phyloP scores from a whole-genome alignment of 2,329 filamentous ascomycete species.

The Pseudogymnoascus sp. region DNA sequence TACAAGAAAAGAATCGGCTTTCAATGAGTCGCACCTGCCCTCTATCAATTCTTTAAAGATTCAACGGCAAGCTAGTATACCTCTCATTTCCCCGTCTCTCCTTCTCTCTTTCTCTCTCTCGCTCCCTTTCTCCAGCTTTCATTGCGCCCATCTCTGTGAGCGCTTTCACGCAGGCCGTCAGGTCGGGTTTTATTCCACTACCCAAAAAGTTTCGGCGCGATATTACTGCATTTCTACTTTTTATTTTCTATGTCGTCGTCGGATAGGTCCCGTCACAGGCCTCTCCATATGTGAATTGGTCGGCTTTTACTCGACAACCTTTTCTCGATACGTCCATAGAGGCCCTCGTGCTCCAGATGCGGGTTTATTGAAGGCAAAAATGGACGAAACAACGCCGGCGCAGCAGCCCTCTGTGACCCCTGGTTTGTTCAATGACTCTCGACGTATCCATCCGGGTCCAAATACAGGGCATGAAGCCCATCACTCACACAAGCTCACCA shows the following conservation, averaged over 20 bases:
- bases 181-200: slow-evolving; percentile 2
- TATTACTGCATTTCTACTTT: not conserved
- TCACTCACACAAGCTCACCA: not conserved
- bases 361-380: not conserved
- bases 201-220: not conserved
- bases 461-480: not conserved
- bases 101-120: not conserved
- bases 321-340: not conserved
- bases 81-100: not conserved
- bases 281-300: not conserved
- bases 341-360: not conserved
- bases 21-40: not conserved
- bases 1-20: not conserved
- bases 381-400: not conserved
- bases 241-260: not conserved
- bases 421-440: not conserved
- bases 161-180: not conserved
- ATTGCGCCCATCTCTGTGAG: not conserved
- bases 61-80: not conserved
- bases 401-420: not conserved
- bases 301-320: not conserved
- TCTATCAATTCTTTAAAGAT: not conserved
- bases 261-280: not conserved
- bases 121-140: not conserved
- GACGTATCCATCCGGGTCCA: not conserved